Percentiles rank a stretch among this genome's conserved stretches.
Conservation (phyloP, 1,139 yeast species). For the Taiozyma sp. region DNA sequence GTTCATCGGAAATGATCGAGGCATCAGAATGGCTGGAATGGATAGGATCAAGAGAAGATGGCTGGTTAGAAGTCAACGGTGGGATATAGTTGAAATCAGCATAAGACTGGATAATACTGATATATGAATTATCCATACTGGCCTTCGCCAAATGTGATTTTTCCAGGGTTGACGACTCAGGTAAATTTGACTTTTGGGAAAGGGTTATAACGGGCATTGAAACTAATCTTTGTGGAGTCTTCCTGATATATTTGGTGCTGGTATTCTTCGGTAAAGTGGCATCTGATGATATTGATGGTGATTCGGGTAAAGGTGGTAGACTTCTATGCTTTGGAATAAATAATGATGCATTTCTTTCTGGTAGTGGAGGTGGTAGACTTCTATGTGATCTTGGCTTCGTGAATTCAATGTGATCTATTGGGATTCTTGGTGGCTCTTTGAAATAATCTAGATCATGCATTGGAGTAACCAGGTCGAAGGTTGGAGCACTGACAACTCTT, state of each 20-base stretch:
- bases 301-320: neutral
- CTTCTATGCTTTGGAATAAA: no score
- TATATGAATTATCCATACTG: neutral
- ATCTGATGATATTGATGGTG: neutral
- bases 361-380: no score
- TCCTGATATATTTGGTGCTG: neutral
- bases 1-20: neutral
- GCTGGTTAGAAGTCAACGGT: neutral
- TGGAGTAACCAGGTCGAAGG: conserved; percentile 17
- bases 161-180: neutral
- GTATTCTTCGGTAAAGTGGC: neutral
- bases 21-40: neutral
- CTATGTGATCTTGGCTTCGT: neutral
- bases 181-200: neutral
- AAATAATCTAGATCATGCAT: conserved; percentile 3
- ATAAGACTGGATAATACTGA: neutral
- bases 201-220: neutral
- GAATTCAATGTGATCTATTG: conserved; percentile 1
- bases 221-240: neutral
- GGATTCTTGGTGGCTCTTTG: conserved; percentile 13
- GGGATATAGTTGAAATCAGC: neutral
- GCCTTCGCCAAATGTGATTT: neutral
- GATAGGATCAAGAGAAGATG: neutral
- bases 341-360: no score
- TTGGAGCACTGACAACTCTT: conserved; percentile 24